Conservation (phyloP, 805 yeast genomes). For the Wickerhamiella galacta region DNA sequence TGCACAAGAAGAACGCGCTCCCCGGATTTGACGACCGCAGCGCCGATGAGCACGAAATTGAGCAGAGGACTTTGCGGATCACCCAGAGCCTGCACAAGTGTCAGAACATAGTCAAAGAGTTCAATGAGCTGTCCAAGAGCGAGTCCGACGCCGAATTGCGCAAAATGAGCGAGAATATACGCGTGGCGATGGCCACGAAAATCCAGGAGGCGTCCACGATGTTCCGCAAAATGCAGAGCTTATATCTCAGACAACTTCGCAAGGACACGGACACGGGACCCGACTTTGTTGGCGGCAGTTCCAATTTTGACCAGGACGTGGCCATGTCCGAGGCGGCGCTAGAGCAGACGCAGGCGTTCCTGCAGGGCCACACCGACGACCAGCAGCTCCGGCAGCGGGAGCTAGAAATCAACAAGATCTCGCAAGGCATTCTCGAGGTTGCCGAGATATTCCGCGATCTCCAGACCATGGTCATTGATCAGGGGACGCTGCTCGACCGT, state of each 20-base stretch:
- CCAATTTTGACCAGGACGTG: constrained; percentile 23
- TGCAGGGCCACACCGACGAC: constrained; percentile 18
- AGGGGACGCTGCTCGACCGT: constrained; percentile 84
- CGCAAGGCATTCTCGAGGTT: constrained; percentile 87
- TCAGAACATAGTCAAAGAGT: constrained; percentile 56
- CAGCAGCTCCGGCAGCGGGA: constrained; percentile 51
- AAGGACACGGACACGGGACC: constrained; percentile 39
- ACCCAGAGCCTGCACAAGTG: constrained; percentile 64
- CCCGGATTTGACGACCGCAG: constrained; percentile 79
- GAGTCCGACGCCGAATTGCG: constrained; percentile 33
- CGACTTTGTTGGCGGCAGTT: constrained; percentile 17
- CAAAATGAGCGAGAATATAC: constrained; percentile 59
- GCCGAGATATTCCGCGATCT: constrained; percentile 85
- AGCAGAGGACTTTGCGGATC: constrained; percentile 54
- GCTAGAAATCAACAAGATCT: constrained; percentile 74
- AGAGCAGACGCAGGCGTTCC: constrained; percentile 11
- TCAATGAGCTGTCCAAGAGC: constrained; percentile 29
- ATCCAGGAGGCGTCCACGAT: constrained; percentile 63
- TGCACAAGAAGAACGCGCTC: constrained; percentile 67
- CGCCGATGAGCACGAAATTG: constrained; percentile 61
- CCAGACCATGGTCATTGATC: constrained; percentile 84
- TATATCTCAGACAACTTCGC: constrained; percentile 67
- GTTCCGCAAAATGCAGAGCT: constrained; percentile 76
- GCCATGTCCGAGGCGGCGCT: constrained; percentile 24
- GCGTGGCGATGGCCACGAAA: constrained; percentile 68